phyloP scores from a whole-genome alignment of 1,284 basidiomycete genomes.

The Tilletia caries region DNA sequence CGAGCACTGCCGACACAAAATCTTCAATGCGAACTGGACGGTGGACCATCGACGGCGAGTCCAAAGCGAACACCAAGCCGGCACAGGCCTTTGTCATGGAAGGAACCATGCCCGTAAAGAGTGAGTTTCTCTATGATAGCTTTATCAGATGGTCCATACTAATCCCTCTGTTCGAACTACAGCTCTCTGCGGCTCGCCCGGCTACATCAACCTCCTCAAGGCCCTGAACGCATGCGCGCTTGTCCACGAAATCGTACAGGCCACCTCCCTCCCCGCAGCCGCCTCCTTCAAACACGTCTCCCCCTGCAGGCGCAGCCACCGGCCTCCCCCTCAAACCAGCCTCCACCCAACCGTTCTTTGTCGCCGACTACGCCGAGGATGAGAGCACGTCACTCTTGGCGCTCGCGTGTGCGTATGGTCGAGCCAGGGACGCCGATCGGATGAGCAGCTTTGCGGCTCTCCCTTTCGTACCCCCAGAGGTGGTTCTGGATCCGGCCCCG shows the following conservation, averaged over 20 bases:
- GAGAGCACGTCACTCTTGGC: conserved; percentile 64
- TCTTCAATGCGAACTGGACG: conserved; percentile 98
- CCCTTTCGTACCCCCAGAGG: too few species aligned
- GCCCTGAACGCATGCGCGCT: conserved; percentile 95
- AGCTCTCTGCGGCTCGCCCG: conserved; percentile 91
- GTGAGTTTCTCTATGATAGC: conserved; percentile 61
- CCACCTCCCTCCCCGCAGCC: conserved; percentile 77
- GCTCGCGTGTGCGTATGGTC: conserved; percentile 88
- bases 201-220: conserved; percentile 99
- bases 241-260: conserved; percentile 86
- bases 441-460: conserved; percentile 99
- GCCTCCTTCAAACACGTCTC: conserved; percentile 99
- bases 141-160: neutral
- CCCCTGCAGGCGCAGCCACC: conserved; percentile 83
- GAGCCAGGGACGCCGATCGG: conserved; percentile 92
- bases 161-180: conserved; percentile 10
- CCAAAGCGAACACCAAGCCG: conserved; percentile 97
- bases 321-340: conserved; percentile 68
- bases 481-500: too few species aligned
- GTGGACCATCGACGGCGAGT: conserved; percentile 75
- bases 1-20: conserved; percentile 99
- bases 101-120: conserved; percentile 89
- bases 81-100: conserved; percentile 91
- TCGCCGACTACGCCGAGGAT: conserved; percentile 79
- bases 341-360: conserved; percentile 93